Conservation (phyloP, 2,329 filamentous ascomycete genomes). For the Trichoderma sp. region DNA sequence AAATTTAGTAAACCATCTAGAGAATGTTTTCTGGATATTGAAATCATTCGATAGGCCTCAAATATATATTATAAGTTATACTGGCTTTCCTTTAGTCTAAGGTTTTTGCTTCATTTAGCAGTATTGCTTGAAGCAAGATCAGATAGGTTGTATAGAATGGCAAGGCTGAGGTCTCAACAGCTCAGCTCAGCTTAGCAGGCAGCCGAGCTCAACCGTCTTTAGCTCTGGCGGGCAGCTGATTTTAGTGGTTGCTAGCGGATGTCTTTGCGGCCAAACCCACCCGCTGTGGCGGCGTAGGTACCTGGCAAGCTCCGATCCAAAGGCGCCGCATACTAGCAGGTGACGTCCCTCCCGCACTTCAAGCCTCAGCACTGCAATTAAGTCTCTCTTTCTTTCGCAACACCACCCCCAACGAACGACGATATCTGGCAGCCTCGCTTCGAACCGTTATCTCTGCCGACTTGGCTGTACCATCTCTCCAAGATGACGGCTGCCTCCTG, state of each 20-base stretch:
- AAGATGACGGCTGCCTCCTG: slow-evolving; percentile 29
- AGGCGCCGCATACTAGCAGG: background rate
- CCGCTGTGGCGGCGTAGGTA: background rate
- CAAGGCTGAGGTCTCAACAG: background rate
- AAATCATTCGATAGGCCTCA: no score
- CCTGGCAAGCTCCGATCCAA: slow-evolving; percentile 6
- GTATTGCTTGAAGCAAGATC: background rate
- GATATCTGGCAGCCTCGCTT: background rate
- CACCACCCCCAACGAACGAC: background rate
- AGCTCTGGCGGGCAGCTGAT: background rate
- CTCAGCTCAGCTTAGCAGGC: background rate
- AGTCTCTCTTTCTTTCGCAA: background rate
- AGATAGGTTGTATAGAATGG: background rate
- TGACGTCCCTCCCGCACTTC: slow-evolving; percentile 15
- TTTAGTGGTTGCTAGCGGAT: slow-evolving; percentile 11
- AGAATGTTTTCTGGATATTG: background rate
- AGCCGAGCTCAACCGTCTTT: background rate
- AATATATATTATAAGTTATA: no score
- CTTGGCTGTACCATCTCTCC: background rate
- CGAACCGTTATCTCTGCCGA: background rate
- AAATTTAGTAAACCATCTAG: background rate
- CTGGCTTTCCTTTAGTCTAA: no score
- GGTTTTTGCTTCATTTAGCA: background rate
- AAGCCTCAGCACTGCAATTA: background rate
- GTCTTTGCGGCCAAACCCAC: background rate